These are phyloP conservation scores for Pelargonium australe DNA, from an alignment of 441 rosid genomes.

Conservation along the genomic window DNA sequence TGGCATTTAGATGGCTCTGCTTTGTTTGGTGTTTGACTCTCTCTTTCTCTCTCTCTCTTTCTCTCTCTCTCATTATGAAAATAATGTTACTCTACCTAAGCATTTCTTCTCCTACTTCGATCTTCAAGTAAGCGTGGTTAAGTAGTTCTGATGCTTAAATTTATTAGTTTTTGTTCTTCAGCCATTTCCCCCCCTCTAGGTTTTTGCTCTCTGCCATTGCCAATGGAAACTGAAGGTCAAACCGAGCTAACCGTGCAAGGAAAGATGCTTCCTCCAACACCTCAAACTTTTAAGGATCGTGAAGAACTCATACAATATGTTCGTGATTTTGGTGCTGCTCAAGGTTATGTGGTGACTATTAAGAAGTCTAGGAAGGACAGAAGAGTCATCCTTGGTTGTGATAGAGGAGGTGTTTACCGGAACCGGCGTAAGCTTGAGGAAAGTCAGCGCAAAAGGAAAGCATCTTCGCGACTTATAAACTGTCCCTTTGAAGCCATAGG, in stretches of 20 bases:
- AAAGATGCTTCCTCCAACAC: conserved; percentile 52
- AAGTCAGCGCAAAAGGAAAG: conserved; percentile 49
- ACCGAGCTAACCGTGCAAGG: conserved; percentile 18
- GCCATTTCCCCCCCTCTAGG: not conserved
- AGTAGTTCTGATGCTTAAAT: not conserved
- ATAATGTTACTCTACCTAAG: too few relatives aligned
- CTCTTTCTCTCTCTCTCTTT: too few relatives aligned
- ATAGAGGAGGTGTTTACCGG: conserved; percentile 58
- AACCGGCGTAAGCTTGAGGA: conserved; percentile 51
- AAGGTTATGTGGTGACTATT: conserved; percentile 63
- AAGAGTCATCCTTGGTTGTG: conserved; percentile 62
- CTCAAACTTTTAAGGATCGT: conserved; percentile 45
- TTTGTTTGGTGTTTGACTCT: too few relatives aligned
- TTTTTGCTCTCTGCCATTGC: conserved; percentile 5
- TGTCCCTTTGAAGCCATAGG: conserved; percentile 65
- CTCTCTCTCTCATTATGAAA: too few relatives aligned
- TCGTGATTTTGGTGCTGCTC: conserved; percentile 47
- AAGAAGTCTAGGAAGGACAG: conserved; percentile 55
- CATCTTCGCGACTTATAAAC: conserved; percentile 50
- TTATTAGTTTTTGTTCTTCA: conserved; percentile 2
- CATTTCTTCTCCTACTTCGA: too few relatives aligned
- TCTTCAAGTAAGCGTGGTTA: not conserved
- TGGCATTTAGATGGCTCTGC: too few relatives aligned
- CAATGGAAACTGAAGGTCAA: conserved; percentile 28
- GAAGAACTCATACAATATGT: conserved; percentile 52